Conservation (phyloP, 108 stramenopile genomes). For the Skeletonema grethae region DNA sequence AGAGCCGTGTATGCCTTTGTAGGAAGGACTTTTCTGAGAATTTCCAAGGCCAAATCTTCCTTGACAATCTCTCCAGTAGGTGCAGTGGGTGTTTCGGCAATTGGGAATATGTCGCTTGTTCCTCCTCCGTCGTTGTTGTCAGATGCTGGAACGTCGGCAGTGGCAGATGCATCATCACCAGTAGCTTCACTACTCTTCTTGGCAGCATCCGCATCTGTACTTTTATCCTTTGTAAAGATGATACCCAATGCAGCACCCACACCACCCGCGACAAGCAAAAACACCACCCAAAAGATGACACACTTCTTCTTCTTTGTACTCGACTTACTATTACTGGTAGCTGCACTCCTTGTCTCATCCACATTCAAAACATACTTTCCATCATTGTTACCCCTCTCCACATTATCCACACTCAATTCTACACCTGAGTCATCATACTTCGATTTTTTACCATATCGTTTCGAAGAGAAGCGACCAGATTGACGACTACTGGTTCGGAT, state of each 20-base stretch:
- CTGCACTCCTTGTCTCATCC: too few species aligned
- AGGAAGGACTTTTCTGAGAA: slow-evolving; percentile 20
- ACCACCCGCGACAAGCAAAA: slow-evolving; percentile 12
- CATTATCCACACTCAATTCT: background rate
- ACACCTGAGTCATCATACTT: too few species aligned
- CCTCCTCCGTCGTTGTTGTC: background rate
- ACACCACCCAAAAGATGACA: background rate
- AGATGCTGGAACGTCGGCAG: background rate
- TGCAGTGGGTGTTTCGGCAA: background rate
- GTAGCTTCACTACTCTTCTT: too few species aligned
- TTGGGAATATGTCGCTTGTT: background rate
- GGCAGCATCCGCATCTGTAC: background rate
- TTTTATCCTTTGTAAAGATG: slow-evolving; percentile 1
- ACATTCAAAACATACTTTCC: background rate
- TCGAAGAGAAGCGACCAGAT: background rate
- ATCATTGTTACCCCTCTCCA: slow-evolving; percentile 7
- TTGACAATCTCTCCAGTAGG: background rate
- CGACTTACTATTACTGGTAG: background rate
- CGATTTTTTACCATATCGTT: background rate
- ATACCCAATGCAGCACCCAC: slow-evolving; percentile 7
- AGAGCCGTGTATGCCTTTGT: slow-evolving; percentile 17
- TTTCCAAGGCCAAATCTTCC: slow-evolving; percentile 11
- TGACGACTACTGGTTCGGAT: background rate
- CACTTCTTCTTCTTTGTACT: slow-evolving; percentile 8
- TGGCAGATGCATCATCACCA: background rate